Conservation (phyloP, 192 early-diverging fungal species). For the Polychytrium aggregatum region DNA sequence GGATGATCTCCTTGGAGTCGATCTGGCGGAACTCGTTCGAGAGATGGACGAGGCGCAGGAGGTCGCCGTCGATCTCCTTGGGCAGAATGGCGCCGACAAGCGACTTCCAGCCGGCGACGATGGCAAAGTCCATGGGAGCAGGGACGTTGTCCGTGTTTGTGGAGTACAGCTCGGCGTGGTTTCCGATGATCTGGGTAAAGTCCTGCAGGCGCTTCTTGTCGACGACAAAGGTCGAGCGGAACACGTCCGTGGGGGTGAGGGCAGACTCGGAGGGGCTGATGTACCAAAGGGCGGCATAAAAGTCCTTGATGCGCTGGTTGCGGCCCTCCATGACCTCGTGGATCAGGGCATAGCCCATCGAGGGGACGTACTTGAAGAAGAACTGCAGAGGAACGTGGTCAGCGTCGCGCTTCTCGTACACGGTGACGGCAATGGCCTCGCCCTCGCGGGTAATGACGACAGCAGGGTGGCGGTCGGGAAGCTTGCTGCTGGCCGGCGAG, state of each 20-base stretch:
- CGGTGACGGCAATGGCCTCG: constrained; percentile 33
- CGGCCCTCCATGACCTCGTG: constrained; percentile 80
- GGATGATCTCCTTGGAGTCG: constrained; percentile 57
- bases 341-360: constrained; percentile 68
- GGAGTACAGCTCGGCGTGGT: constrained; percentile 43
- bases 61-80: constrained; percentile 86
- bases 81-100: constrained; percentile 88
- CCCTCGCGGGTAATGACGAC: constrained; percentile 32
- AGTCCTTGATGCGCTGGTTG: constrained; percentile 72
- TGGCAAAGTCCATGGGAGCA: constrained; percentile 90
- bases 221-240: constrained; percentile 54
- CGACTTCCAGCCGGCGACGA: constrained; percentile 81
- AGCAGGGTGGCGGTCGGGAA: constrained; percentile 28
- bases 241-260: constrained; percentile 51
- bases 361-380: constrained; percentile 68
- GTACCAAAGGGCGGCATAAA: constrained; percentile 78
- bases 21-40: constrained; percentile 87
- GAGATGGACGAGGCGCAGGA: constrained; percentile 84
- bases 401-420: constrained; percentile 54
- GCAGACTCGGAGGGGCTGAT: constrained; percentile 34
- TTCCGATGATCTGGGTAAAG: constrained; percentile 68
- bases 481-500: constrained; percentile 12
- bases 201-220: constrained; percentile 52
- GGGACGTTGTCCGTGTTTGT: neutral
- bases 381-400: constrained; percentile 66